Evolutionary conservation across 83 land plant species (phyloP).

Genomic region (Picea engelmannii): DNA sequence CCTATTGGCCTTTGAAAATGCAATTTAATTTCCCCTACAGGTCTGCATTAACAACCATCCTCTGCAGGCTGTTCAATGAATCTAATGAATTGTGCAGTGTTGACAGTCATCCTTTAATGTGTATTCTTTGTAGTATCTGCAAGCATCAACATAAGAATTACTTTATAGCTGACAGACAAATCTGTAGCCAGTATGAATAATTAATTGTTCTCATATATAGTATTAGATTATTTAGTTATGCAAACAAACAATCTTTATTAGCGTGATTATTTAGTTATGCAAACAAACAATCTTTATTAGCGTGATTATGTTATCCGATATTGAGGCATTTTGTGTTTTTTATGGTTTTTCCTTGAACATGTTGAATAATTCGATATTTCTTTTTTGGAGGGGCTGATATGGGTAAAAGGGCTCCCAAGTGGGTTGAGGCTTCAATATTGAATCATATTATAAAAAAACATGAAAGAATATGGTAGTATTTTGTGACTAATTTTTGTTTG

Average conservation of each 20-base stretch:
- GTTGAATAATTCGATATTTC: too few relatives aligned
- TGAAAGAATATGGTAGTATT: too few relatives aligned
- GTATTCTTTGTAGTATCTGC: not conserved
- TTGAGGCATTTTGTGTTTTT: too few relatives aligned
- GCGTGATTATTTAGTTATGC: not conserved
- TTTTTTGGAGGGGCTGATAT: too few relatives aligned
- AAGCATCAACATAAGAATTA: too few relatives aligned
- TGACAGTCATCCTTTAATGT: not conserved
- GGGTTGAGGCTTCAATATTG: too few relatives aligned
- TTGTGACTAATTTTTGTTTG: too few relatives aligned
- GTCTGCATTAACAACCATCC: not conserved
- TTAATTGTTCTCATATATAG: not conserved
- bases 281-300: not conserved
- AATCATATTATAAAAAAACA: too few relatives aligned
- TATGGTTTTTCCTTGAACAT: too few relatives aligned
- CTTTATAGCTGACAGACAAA: too few relatives aligned
- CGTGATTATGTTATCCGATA: not conserved
- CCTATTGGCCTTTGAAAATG: not conserved
- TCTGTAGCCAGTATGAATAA: too few relatives aligned
- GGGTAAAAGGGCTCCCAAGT: too few relatives aligned
- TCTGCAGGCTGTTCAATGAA: not conserved
- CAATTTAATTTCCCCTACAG: not conserved
- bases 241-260: not conserved
- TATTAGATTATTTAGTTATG: not conserved
- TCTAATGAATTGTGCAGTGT: not conserved